Evolutionary conservation across 129 eudicot species (phyloP), one percentile per base, ranked within the genome.

Genomic region (Pittosporum tobira): DNA sequence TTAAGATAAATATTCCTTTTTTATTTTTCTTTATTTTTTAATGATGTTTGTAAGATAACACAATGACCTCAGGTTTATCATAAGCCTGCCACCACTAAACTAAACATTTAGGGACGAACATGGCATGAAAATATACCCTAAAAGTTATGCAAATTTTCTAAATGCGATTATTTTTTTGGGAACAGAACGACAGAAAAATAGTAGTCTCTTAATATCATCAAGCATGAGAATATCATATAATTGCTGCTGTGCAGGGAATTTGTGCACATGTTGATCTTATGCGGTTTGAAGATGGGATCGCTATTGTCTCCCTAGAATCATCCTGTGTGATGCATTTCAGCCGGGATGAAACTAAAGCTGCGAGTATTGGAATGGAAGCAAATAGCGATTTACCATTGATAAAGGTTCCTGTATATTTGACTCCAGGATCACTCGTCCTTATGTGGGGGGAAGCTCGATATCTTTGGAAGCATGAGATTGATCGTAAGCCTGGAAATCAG

Each of bases 231-330:
- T n/a, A n/a, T n/a, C n/a, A n/a, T n/a, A n/a, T n/a, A n/a, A n/a
- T n/a, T 57, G 52, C 23, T 46, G 24, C 24, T 46, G 43, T 73
- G 51, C 73, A 90, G 98, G 98, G 98, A 40, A 90, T 90, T 25
- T 71, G 94, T 78, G 87, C 95, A 16, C 98, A 90, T 54, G 95
- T 90, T 61, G 98, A 90, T 68, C 84, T 90, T 7, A 80, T 90
- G 95, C 84, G 85, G 18, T 90, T 85, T 62, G 98, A 86, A 69
- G 98, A 86, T 56, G 98, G 98, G 24, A 90, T 90, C 49, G 94
- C 94, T 15, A 75, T 90, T 24, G 61, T 86, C 48, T 86, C 98
- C 16, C 60, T 90, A 45, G 98, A 90, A 62, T 90, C 98, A 54
- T 64, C 98, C 3, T 82, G 95, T 48, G 80, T 90, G 40, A 90